A percentile compares a stretch with the other conserved stretches of the same genome.
Conservation (phyloP, 78 protist species). For the Dictyostelium brefeldianum region DNA sequence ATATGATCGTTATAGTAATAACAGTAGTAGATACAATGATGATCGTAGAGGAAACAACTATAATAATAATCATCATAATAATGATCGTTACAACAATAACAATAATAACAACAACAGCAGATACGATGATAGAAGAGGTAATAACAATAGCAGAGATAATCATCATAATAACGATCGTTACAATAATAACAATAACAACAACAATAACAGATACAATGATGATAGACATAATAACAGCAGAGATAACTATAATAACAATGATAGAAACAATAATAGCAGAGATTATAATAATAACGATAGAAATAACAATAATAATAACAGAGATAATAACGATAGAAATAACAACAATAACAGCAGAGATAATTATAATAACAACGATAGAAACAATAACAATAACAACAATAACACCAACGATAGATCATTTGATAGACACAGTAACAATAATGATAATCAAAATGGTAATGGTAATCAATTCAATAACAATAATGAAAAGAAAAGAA, state of each 20-base stretch:
- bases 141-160: not conserved
- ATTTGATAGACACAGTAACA: not conserved
- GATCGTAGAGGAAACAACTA: not conserved
- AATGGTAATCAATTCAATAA: not conserved
- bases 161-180: not conserved
- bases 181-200: not conserved
- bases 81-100: not conserved
- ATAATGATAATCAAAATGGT: not conserved
- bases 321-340: not conserved
- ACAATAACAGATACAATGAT: not conserved
- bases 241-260: not conserved
- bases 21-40: not conserved
- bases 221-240: not conserved
- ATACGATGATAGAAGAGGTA: not conserved
- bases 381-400: not conserved
- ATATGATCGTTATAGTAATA: too few species aligned
- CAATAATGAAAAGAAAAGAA: conserved; percentile 3
- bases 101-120: not conserved
- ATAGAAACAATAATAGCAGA: not conserved
- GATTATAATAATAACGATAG: too few species aligned
- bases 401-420: not conserved
- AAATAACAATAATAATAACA: not conserved
- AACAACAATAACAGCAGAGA: not conserved
- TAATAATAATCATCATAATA: not conserved
- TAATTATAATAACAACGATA: not conserved